These are phyloP conservation scores for Apiospora pterosperma DNA, from an alignment of 2,329 filamentous ascomycete genomes.

Conservation along the genomic window DNA sequence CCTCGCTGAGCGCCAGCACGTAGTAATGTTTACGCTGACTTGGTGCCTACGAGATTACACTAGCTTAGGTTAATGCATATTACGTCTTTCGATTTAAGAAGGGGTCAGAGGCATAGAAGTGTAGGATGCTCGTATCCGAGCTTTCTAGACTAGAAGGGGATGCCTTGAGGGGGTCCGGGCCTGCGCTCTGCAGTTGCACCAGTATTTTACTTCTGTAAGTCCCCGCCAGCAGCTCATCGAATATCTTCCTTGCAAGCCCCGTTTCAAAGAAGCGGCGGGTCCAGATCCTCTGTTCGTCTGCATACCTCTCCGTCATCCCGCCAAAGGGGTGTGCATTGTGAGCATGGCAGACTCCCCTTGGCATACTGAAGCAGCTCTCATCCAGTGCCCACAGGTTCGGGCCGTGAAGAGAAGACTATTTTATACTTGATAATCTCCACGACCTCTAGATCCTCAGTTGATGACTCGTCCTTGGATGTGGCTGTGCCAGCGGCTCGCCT, in stretches of 20 bases:
- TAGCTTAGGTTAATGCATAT: no score
- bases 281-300: neutral
- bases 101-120: no score
- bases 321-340: no score
- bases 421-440: slow-evolving; percentile 86
- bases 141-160: no score
- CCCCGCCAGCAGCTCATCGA: neutral
- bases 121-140: no score
- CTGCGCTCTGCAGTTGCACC: neutral
- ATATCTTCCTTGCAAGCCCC: neutral
- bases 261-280: neutral
- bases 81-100: no score
- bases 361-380: slow-evolving; percentile 11
- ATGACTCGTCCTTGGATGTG: slow-evolving; percentile 22
- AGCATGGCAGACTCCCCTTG: neutral
- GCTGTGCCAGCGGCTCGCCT: slow-evolving; percentile 33
- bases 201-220: no score
- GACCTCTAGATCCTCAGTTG: slow-evolving; percentile 66
- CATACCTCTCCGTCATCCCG: no score
- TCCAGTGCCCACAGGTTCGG: slow-evolving; percentile 72
- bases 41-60: no score
- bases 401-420: slow-evolving; percentile 77
- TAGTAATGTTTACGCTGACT: no score
- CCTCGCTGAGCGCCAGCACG: no score
- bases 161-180: no score